These are phyloP conservation scores for Phytopythium mirpurense DNA, from an alignment of 352 stramenopile species.

Conservation along the genomic window DNA sequence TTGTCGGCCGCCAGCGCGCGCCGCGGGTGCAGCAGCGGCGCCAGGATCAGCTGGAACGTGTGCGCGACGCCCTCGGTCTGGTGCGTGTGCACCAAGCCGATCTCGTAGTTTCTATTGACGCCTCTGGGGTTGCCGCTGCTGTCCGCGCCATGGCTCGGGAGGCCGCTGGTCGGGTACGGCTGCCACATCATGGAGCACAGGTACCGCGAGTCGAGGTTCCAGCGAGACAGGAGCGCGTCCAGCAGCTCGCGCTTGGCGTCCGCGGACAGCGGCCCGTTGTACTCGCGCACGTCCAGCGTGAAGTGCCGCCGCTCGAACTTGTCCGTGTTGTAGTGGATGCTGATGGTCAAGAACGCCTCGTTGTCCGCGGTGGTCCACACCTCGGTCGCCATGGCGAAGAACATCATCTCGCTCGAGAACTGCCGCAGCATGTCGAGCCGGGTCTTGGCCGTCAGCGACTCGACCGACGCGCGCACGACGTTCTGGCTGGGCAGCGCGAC, in stretches of 20 bases:
- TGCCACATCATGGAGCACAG: conserved; percentile 45
- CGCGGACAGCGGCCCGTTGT: conserved; percentile 30
- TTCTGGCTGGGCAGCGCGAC: conserved; percentile 28
- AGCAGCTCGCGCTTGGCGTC: conserved; percentile 38
- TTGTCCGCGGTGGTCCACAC: conserved; percentile 41
- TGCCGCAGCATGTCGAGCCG: conserved; percentile 37
- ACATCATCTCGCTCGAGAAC: conserved; percentile 36
- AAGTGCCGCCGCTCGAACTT: conserved; percentile 37
- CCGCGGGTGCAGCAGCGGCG: conserved; percentile 28
- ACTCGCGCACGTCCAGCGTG: conserved; percentile 39
- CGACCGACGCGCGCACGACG: conserved; percentile 35
- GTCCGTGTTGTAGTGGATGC: conserved; percentile 38
- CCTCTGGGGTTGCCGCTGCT: background rate
- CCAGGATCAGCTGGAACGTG: conserved; percentile 38
- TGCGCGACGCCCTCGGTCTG: conserved; percentile 37
- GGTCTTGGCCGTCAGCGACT: conserved; percentile 34
- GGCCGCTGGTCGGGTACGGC: conserved; percentile 19
- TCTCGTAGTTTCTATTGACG: conserved; percentile 7
- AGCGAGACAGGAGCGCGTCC: conserved; percentile 31
- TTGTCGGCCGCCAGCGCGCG: conserved; percentile 28
- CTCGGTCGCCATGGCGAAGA: conserved; percentile 40
- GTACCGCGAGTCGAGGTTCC: conserved; percentile 42
- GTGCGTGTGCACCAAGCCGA: conserved; percentile 17
- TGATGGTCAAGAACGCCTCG: conserved; percentile 44
- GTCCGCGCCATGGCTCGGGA: background rate